Evolutionary conservation across 1,139 yeast species (phyloP), one percentile per base, ranked within the genome.

Genomic region (Blastobotrys buckinghamii): DNA sequence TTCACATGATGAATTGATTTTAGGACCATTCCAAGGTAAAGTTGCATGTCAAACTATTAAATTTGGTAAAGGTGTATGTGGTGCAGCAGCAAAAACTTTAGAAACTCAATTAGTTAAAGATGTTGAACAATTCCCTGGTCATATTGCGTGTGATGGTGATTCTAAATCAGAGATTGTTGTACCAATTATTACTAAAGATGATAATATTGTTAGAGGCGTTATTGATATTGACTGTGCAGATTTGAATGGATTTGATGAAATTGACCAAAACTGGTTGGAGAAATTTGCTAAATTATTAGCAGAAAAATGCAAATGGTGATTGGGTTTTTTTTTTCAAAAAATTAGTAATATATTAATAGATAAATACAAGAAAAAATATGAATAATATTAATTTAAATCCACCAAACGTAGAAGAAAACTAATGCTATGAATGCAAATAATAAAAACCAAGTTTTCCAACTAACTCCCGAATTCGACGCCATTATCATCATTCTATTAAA

Each of bases 1-100:
- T 47, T 67, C 69, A 6, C 47, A 54, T 17, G 55, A 63, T 0
- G 46, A 61, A 0, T 71, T 92, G 48, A 75, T 87, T 30, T 72
- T 92, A 42, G 98, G 95, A 0, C 98, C 98, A 8, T 92, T 92
- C 65, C 96, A 88, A 65, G 98, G 98, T 1, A 88, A 88, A 65
- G 97, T 92, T 2, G 97, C 97, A 0, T 92, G 98, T 62, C 97
- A 92, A 66, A 66, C 70, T 17, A 92, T 92, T 50, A 63, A 71
- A 50, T 70, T 84, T 50, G 97, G 96, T 5, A 75, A 70, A 50
- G 98, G 98, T 8, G 97, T 92, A 0, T 92, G 97, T 68, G 97
- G 98, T 6, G 71, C 78, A 1, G 95, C 96, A 1, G 96, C 95
- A 0, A 54, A 63, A 0, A 57, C 71, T 0, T 65, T 67, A 50